Percentiles rank a stretch among this genome's conserved stretches.
Conservation (phyloP, 129 eudicot genomes). For the Chrysanthemum lavandulifolium region DNA sequence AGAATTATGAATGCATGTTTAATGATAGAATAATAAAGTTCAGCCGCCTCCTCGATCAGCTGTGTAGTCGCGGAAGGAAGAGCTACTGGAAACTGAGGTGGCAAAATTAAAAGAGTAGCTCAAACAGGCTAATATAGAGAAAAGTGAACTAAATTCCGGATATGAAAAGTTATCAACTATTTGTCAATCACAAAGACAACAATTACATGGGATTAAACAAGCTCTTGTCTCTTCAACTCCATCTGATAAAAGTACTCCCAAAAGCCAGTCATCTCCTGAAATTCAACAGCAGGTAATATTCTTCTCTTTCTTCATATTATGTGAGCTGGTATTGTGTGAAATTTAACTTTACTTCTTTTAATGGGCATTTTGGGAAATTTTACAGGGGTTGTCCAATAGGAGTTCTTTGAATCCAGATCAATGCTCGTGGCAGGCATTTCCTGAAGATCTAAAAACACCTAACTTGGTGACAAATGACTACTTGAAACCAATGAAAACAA, state of each 20-base stretch:
- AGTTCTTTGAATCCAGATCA: constrained; percentile 52
- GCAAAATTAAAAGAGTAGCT: constrained; percentile 61
- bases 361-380: constrained; percentile 30
- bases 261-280: constrained; percentile 36
- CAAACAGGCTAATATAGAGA: constrained; percentile 54
- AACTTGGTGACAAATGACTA: constrained; percentile 18
- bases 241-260: constrained; percentile 36
- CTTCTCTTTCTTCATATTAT: neutral
- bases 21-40: neutral
- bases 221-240: constrained; percentile 62
- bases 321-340: neutral
- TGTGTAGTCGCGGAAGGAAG: constrained; percentile 28
- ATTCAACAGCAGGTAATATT: constrained; percentile 39
- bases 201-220: constrained; percentile 77
- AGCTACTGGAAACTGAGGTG: constrained; percentile 53
- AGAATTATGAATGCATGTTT: too few species aligned
- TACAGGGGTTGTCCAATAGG: constrained; percentile 42
- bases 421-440: constrained; percentile 65
- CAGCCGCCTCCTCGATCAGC: neutral
- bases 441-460: constrained; percentile 41
- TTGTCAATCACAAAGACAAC: constrained; percentile 83
- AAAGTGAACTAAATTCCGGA: constrained; percentile 66
- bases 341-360: neutral
- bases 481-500: constrained; percentile 57
- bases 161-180: constrained; percentile 76